Evolutionary conservation across 768 basidiomycete genomes (phyloP).

Genomic region (Candolleomyces aberdarensis): DNA sequence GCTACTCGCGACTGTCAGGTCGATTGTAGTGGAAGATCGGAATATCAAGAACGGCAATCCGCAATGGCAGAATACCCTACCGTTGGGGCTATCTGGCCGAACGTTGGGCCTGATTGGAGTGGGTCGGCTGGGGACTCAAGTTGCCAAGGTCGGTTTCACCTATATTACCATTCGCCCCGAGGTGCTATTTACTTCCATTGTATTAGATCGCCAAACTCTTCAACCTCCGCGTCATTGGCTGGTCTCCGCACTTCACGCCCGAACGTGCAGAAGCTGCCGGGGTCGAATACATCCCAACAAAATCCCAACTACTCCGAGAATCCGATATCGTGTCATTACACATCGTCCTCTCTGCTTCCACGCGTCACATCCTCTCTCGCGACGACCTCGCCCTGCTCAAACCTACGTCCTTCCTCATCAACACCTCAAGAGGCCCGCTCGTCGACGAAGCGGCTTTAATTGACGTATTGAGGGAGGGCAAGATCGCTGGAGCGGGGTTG

Average conservation of each 20-base stretch:
- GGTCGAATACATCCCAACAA: constrained; percentile 44
- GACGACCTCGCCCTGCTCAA: constrained; percentile 54
- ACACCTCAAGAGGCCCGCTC: constrained; percentile 59
- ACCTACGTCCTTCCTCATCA: constrained; percentile 56
- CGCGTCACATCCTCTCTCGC: constrained; percentile 43
- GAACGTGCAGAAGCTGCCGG: constrained; percentile 43
- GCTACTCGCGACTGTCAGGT: constrained; percentile 48
- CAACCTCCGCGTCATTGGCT: constrained; percentile 56
- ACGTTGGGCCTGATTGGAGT: constrained; percentile 62
- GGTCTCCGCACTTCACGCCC: constrained; percentile 60
- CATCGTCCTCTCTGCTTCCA: constrained; percentile 51
- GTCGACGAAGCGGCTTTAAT: constrained; percentile 59
- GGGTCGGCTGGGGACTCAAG: constrained; percentile 51
- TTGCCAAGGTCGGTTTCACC: constrained; percentile 38
- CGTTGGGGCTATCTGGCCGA: constrained; percentile 49
- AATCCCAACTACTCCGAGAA: constrained; percentile 48
- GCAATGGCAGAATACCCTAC: constrained; percentile 53
- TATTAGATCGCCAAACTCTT: constrained; percentile 56
- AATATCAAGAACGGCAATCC: constrained; percentile 27
- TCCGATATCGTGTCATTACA: constrained; percentile 65
- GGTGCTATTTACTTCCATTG: neutral
- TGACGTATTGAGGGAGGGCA: constrained; percentile 18
- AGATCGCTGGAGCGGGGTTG: constrained; percentile 57
- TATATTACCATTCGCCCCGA: neutral
- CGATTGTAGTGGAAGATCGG: constrained; percentile 45